A percentile compares a stretch with the other conserved stretches of the same genome.
phyloP scores from a whole-genome alignment of 2,329 filamentous ascomycete species.

The Endothia cerciana region DNA sequence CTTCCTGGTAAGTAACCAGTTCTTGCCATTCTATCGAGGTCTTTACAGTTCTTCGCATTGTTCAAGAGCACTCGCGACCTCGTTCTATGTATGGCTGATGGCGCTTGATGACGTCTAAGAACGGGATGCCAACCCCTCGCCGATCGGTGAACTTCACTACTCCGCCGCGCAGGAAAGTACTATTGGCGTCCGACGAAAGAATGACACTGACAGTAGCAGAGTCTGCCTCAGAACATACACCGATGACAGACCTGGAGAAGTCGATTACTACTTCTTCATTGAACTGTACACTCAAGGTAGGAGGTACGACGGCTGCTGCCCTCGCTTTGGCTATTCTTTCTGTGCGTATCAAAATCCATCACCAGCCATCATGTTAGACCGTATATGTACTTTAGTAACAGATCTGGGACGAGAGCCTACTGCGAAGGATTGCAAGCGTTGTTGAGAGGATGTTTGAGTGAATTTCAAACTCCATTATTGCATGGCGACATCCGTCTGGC shows the following conservation, averaged over 20 bases:
- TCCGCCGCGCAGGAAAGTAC: not conserved
- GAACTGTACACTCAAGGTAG: not conserved
- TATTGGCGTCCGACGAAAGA: not conserved
- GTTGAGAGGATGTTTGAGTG: too few species aligned
- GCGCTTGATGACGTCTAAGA: slow-evolving; percentile 15
- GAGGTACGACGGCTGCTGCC: not conserved
- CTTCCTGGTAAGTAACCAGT: not conserved
- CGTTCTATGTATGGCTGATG: not conserved
- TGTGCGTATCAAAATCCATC: not conserved
- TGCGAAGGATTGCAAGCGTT: too few species aligned
- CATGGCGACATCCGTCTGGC: too few species aligned
- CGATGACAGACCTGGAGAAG: not conserved
- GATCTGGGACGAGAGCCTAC: too few species aligned
- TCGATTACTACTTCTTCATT: not conserved
- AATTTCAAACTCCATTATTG: too few species aligned
- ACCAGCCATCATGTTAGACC: not conserved
- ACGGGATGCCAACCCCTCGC: not conserved
- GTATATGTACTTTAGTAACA: not conserved
- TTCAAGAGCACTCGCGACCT: not conserved
- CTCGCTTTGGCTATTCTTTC: not conserved
- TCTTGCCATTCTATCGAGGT: not conserved
- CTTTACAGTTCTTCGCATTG: not conserved
- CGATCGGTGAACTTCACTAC: slow-evolving; percentile 20
- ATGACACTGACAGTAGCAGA: not conserved
- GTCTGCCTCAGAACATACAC: not conserved